Conservation (phyloP, 1,284 basidiomycete species). For the Rhodotorula sp. region DNA sequence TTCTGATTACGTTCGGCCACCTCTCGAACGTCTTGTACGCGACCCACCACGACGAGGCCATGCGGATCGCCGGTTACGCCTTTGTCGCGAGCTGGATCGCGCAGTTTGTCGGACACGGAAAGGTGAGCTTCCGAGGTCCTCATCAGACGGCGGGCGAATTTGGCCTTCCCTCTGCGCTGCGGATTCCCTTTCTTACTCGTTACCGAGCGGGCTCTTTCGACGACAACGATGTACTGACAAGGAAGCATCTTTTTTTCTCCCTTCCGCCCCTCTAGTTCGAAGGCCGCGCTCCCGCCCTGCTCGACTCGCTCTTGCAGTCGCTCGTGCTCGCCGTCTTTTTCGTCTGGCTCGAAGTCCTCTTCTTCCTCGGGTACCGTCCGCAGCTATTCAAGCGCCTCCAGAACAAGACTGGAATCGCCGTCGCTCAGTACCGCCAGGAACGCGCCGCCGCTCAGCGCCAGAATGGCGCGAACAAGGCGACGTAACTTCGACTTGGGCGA, state of each 20-base stretch:
- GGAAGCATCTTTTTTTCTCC: neutral
- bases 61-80: slow-evolving; percentile 25
- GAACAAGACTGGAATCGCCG: slow-evolving; percentile 29
- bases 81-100: slow-evolving; percentile 44
- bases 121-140: slow-evolving; percentile 9
- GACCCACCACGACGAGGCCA: slow-evolving; percentile 30
- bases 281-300: slow-evolving; percentile 45
- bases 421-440: slow-evolving; percentile 28
- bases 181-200: no score
- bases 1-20: slow-evolving; percentile 41
- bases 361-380: slow-evolving; percentile 44
- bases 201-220: neutral
- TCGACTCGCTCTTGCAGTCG: slow-evolving; percentile 45
- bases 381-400: slow-evolving; percentile 41
- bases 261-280: slow-evolving; percentile 39
- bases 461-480: neutral
- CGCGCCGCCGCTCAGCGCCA: slow-evolving; percentile 11
- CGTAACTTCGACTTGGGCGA: neutral
- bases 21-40: slow-evolving; percentile 41
- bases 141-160: no score
- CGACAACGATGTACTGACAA: neutral
- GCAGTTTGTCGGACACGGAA: slow-evolving; percentile 44
- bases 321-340: slow-evolving; percentile 46
- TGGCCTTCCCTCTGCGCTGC: no score
- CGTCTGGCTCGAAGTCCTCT: slow-evolving; percentile 46